Percentiles rank a stretch among this genome's conserved stretches.
These are phyloP conservation scores for Podospora australis DNA, from an alignment of 495 filamentous ascomycete genomes.

Conservation along the genomic window DNA sequence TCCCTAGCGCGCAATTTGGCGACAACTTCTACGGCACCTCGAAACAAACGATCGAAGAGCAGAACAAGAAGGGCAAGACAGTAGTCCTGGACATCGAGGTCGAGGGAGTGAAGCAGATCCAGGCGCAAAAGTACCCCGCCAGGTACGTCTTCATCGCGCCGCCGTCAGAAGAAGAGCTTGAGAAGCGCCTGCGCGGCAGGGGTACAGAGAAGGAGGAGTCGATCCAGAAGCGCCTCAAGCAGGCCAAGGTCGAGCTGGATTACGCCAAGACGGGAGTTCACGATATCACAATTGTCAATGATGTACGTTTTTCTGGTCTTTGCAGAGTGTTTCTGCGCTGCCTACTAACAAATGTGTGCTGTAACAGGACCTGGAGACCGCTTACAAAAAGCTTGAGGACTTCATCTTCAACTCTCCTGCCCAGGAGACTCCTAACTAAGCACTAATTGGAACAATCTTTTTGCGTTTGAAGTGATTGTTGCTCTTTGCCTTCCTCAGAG, in stretches of 20 bases:
- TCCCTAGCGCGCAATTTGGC: slow-evolving; percentile 68
- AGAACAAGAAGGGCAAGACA: slow-evolving; percentile 58
- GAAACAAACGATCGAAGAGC: slow-evolving; percentile 65
- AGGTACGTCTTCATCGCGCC: slow-evolving; percentile 84
- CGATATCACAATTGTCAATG: slow-evolving; percentile 84
- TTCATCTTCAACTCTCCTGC: slow-evolving; percentile 47
- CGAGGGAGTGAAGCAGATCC: slow-evolving; percentile 97
- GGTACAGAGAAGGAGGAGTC: slow-evolving; percentile 78
- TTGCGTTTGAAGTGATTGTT: too few relatives aligned
- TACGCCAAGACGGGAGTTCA: slow-evolving; percentile 71
- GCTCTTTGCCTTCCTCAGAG: not conserved
- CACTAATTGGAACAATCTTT: not conserved
- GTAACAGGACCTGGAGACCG: slow-evolving; percentile 60
- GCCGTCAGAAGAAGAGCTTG: slow-evolving; percentile 66
- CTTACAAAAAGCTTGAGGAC: slow-evolving; percentile 70
- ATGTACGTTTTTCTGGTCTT: slow-evolving; percentile 31
- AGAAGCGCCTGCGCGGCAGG: slow-evolving; percentile 69
- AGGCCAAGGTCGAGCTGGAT: slow-evolving; percentile 77
- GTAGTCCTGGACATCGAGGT: slow-evolving; percentile 89
- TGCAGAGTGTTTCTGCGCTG: not conserved
- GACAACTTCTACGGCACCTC: slow-evolving; percentile 85
- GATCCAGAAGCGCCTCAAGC: slow-evolving; percentile 64
- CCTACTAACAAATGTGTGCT: not conserved
- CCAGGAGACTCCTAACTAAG: slow-evolving; percentile 12
- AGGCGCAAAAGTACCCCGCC: slow-evolving; percentile 64